These are phyloP conservation scores for Citrus reticulata DNA, from an alignment of 345 rosid species.

Conservation along the genomic window DNA sequence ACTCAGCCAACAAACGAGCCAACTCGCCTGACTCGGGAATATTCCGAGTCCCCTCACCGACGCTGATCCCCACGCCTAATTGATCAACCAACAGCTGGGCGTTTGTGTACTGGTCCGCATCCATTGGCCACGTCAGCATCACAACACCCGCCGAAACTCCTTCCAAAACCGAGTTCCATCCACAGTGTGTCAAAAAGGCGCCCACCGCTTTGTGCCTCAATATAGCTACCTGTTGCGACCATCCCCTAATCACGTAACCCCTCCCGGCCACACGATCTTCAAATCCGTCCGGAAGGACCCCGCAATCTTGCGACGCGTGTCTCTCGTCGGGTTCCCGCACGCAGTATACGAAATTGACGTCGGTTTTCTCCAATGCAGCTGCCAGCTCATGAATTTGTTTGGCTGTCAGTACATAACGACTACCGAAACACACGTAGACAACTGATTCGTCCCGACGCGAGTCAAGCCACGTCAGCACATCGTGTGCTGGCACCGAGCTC, in stretches of 20 bases:
- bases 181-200: slow-evolving; percentile 17
- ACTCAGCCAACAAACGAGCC: slow-evolving; percentile 29
- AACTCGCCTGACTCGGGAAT: slow-evolving; percentile 29
- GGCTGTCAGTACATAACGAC: not conserved
- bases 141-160: slow-evolving; percentile 33
- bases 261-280: slow-evolving; percentile 15
- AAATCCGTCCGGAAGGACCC: not conserved
- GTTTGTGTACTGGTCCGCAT: slow-evolving; percentile 36
- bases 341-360: slow-evolving; percentile 3
- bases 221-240: slow-evolving; percentile 21
- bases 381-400: slow-evolving; percentile 11
- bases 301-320: not conserved
- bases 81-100: slow-evolving; percentile 30
- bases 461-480: slow-evolving; percentile 22
- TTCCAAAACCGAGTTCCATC: slow-evolving; percentile 23
- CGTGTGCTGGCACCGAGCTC: not conserved
- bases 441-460: not conserved
- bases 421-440: slow-evolving; percentile 19
- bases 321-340: not conserved
- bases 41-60: slow-evolving; percentile 27
- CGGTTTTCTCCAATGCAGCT: slow-evolving; percentile 12
- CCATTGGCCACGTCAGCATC: slow-evolving; percentile 47
- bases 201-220: slow-evolving; percentile 13
- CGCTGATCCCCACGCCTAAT: slow-evolving; percentile 21
- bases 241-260: slow-evolving; percentile 12